Base-by-base conservation (phyloP, 352 stramenopile species). In the Elongisporangium anandrum region DNA sequence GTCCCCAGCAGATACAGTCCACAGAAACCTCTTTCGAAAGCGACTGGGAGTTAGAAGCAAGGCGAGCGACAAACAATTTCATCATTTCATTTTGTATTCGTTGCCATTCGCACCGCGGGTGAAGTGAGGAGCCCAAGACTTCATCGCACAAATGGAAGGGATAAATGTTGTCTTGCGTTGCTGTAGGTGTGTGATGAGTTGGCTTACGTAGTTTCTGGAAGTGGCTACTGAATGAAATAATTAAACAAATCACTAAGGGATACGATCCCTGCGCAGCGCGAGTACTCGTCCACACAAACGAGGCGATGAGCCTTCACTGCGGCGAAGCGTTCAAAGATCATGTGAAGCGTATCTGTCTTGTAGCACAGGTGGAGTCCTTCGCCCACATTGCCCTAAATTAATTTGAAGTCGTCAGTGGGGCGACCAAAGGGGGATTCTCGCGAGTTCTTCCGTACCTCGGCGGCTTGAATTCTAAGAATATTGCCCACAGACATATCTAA, bases 171-270 rank as follows among this genome's bases (percentile, higher is more conserved):
- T 50, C 9, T 41, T 16, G 24, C 41, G 13, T 34, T 23, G 41
- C 23, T 63, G 19, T 21, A 51, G 23, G 23, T 55, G 15, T 48
- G 22, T 53, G 29, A 41, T 41, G 29, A 41, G 29, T 41, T 8
- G 29, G 29, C 29, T 41, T 4, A 8, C 29, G 29, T 8, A 41
- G 4, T 38, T 45, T n/a, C 19, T 29, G 19, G 47, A 7, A 60
- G 15, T 51, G 23, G 53, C 50, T 93, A 88, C 63, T 92, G 69
- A 55, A 95, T 72, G 73, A 95, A 95, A 87, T 95, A 95, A 83
- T 92, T 91, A 80, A 95, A 95, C 79, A 95, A 72, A 72, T 95
- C 85, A 64, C 85, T 93, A 58, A 95, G 80, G 55, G 85, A 90
- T 70, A 95, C 80, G 63, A 95, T 74, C 56, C 85, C 85, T 52